Evolutionary conservation across 176 grass and related monocot genomes (phyloP), one percentile per base, ranked within the genome.

Genomic region (Avena sativa): DNA sequence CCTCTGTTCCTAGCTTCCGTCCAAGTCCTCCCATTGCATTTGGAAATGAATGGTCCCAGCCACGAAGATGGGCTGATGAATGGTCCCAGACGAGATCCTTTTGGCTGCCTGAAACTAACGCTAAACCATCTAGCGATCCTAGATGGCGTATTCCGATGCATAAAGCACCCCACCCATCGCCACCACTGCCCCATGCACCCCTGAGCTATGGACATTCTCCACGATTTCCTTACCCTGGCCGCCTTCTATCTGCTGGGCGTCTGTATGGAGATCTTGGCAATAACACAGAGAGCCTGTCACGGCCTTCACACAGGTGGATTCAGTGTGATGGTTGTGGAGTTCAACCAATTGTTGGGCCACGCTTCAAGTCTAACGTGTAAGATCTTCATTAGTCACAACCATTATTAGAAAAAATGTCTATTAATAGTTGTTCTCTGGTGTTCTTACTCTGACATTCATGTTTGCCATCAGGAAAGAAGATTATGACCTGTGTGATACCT

Each of bases 291-390:
- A 88, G 36, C 21, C 53, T 66, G 21, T 9, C 62, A 72, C 68
- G 2, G 2, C 9, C 26, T 81, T 88, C 83, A 44, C 97, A 99
- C 82, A 90, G 10, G 55, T 89, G 92, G 78, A 89, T 93, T 51
- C 71, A 20, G 72, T 99, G 97, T 87, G 97, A 99, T 90, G 91
- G 90, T 79, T 99, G 97, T 91, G 92, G 92, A 79, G 86, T 90
- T 86, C 64, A 91, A 34, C 97, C 97, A 66, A 96, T 99, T 68
- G 48, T 93, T 57, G 97, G 97, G 46, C 59, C 92, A 38, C 94
- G 97, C 43, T 96, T 89, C 77, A 99, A 93, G 82, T 99, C 97
- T 40, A 94, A 86, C 47, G 87, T 93, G 97, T 99, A 94, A 95
- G 90, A 47, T 55, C 72, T 55, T 75, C 44, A 55, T 19, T 55